Evolutionary conservation across 148 eudicot species (phyloP).

Genomic region (Fagopyrum homotropicum): DNA sequence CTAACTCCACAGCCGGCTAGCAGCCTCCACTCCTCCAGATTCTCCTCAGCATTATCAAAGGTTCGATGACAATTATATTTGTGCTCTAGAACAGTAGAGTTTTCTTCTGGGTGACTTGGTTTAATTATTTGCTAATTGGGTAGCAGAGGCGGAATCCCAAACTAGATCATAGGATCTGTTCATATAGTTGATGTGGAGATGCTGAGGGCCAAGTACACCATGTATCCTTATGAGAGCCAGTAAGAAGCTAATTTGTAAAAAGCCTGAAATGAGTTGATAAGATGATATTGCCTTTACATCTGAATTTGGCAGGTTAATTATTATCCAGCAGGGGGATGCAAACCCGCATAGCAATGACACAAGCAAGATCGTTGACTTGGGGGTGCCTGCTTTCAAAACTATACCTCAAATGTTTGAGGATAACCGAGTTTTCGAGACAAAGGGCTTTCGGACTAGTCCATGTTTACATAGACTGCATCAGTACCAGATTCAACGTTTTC

Average conservation of each 20-base stretch:
- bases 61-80: conserved; percentile 20
- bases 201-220: conserved; percentile 65
- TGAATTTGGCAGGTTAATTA: conserved; percentile 36
- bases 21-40: conserved; percentile 37
- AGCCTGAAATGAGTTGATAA: not conserved
- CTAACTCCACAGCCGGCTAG: conserved; percentile 84
- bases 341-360: conserved; percentile 75
- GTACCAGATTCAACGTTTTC: not conserved
- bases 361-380: conserved; percentile 55
- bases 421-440: conserved; percentile 69
- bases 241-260: not conserved
- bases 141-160: conserved; percentile 52
- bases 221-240: conserved; percentile 64
- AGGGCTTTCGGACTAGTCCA: conserved; percentile 26
- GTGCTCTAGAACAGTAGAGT: not conserved
- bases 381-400: conserved; percentile 59
- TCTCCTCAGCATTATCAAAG: conserved; percentile 50
- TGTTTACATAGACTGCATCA: not conserved
- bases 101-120: not conserved
- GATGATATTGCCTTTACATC: not conserved
- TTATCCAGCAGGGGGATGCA: conserved; percentile 48
- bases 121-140: conserved; percentile 23
- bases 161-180: conserved; percentile 63
- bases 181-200: conserved; percentile 52
- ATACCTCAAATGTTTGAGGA: conserved; percentile 82